Percentiles rank a stretch among this genome's conserved stretches.
These are phyloP conservation scores for Monosporascus sp. DNA, from an alignment of 2,329 filamentous ascomycete genomes.

Conservation along the genomic window DNA sequence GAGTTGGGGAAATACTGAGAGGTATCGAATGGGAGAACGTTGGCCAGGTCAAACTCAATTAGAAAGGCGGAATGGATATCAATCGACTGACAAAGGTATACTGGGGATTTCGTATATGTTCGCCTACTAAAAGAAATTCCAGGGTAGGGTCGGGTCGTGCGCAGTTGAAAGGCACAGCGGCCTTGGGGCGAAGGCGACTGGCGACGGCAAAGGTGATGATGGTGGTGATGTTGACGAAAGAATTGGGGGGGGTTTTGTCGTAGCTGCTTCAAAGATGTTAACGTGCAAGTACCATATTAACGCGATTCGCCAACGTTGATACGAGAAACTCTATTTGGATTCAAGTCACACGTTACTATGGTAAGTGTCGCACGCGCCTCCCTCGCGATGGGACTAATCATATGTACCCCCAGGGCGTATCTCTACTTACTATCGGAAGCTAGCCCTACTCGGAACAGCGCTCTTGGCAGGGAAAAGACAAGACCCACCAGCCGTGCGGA, in stretches of 20 bases:
- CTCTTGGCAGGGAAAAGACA: no score
- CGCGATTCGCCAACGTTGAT: not conserved
- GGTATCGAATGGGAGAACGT: no score
- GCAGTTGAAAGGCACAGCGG: not conserved
- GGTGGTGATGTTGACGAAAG: not conserved
- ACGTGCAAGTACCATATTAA: conserved; percentile 1
- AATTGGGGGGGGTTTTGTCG: not conserved
- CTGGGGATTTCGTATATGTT: not conserved
- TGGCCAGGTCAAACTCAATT: no score
- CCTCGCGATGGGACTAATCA: not conserved
- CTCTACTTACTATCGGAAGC: no score
- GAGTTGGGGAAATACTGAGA: no score
- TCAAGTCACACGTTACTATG: not conserved
- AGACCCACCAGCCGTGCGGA: no score
- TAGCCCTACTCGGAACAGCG: no score
- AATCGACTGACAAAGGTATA: no score
- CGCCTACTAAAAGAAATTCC: not conserved
- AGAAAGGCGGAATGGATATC: no score
- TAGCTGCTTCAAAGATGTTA: not conserved
- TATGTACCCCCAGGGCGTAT: not conserved
- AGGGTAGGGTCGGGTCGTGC: not conserved
- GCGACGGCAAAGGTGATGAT: not conserved
- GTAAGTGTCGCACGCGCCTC: not conserved
- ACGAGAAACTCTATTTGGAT: not conserved
- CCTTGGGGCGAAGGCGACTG: not conserved